Percentiles rank a stretch among this genome's conserved stretches.
phyloP scores from a whole-genome alignment of 2,329 filamentous ascomycete genomes.

The Dothistroma pini region DNA sequence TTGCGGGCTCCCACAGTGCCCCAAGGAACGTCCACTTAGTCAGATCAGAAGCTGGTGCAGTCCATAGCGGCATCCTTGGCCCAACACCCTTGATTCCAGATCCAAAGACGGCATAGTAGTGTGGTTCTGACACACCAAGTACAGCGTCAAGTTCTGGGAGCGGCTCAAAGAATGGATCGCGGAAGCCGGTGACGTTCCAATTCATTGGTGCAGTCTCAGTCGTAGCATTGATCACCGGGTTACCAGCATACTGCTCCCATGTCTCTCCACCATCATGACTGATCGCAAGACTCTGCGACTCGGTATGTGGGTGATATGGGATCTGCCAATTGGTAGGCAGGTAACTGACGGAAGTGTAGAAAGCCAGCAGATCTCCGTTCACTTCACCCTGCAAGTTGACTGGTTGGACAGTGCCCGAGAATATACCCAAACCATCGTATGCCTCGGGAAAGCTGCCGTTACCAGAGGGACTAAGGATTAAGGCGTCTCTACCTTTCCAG shows the following conservation, averaged over 20 bases:
- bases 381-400: slow-evolving; percentile 47
- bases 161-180: slow-evolving; percentile 37
- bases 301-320: slow-evolving; percentile 44
- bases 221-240: slow-evolving; percentile 43
- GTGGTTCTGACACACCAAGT: slow-evolving; percentile 41
- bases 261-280: slow-evolving; percentile 47
- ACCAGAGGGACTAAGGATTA: slow-evolving; percentile 40
- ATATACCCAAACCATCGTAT: slow-evolving; percentile 52
- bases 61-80: slow-evolving; percentile 47
- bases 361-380: slow-evolving; percentile 45
- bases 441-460: slow-evolving; percentile 28
- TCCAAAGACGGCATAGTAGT: slow-evolving; percentile 46
- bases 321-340: slow-evolving; percentile 46
- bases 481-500: slow-evolving; percentile 44
- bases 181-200: slow-evolving; percentile 45
- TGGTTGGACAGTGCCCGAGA: slow-evolving; percentile 50
- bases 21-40: slow-evolving; percentile 48
- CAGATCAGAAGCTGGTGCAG: slow-evolving; percentile 42
- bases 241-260: slow-evolving; percentile 46
- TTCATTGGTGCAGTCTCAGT: slow-evolving; percentile 37
- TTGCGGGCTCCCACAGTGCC: slow-evolving; percentile 44
- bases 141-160: slow-evolving; percentile 42
- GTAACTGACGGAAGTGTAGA: slow-evolving; percentile 48
- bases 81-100: slow-evolving; percentile 48
- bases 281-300: slow-evolving; percentile 46